Percentiles rank a stretch among this genome's conserved stretches.
phyloP scores from a whole-genome alignment of 805 yeast species.

The Cephaloascus fragrans region DNA sequence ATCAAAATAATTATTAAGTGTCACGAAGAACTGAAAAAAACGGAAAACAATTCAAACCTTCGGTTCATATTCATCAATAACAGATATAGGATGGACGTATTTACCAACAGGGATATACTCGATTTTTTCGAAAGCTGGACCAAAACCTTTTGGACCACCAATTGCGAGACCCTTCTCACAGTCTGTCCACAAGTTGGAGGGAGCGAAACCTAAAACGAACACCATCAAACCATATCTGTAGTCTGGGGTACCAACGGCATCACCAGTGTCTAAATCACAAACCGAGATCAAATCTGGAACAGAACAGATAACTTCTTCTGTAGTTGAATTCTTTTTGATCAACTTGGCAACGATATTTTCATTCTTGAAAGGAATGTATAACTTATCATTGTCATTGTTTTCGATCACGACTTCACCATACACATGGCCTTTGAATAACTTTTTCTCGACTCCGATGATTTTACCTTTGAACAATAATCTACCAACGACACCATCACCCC shows the following conservation, averaged over 20 bases:
- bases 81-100: constrained; percentile 5
- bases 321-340: constrained; percentile 5
- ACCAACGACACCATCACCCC: constrained; percentile 3
- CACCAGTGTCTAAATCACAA: constrained; percentile 12
- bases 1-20: no score
- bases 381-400: constrained; percentile 2
- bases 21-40: no score
- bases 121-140: constrained; percentile 5
- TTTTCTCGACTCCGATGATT: constrained; percentile 8
- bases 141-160: constrained; percentile 8
- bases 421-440: constrained; percentile 9
- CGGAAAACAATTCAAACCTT: no score
- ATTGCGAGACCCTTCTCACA: constrained; percentile 4
- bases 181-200: constrained; percentile 5
- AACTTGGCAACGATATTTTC: constrained; percentile 8
- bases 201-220: constrained; percentile 9
- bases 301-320: constrained; percentile 7
- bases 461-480: constrained; percentile 6
- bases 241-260: constrained; percentile 16
- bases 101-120: constrained; percentile 7
- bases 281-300: constrained; percentile 14
- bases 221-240: constrained; percentile 13
- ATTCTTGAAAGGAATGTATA: constrained; percentile 9
- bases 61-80: constrained; percentile 6
- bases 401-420: constrained; percentile 10